phyloP scores from a whole-genome alignment of 345 rosid genomes.

The Conringia planisiliqua region DNA sequence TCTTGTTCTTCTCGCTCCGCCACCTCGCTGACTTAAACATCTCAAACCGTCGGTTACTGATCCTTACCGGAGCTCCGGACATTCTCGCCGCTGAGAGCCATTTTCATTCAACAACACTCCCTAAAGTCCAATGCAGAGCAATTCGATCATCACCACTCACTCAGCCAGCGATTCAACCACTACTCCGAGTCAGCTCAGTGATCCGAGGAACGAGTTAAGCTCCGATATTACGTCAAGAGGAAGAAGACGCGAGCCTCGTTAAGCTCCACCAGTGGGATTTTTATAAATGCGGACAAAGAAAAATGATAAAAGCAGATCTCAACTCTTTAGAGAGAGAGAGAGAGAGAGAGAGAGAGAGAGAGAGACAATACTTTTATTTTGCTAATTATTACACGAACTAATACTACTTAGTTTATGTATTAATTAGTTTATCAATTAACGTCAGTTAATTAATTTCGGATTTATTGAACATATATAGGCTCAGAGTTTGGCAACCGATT shows the following conservation, averaged over 20 bases:
- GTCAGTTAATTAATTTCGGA: neutral
- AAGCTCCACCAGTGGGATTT: conserved; percentile 14
- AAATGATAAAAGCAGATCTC: conserved; percentile 16
- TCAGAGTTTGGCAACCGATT: neutral
- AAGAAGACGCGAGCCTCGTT: conserved; percentile 27
- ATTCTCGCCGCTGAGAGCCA: conserved; percentile 22
- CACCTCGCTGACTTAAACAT: conserved; percentile 90
- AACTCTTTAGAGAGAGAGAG: neutral
- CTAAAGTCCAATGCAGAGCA: conserved; percentile 28
- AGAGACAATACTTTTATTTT: neutral
- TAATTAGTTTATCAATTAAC: neutral
- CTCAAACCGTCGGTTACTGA: conserved; percentile 24
- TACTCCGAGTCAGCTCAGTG: conserved; percentile 4
- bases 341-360: too few relatives aligned
- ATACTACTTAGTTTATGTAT: too few relatives aligned
- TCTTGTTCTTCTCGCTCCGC: conserved; percentile 76
- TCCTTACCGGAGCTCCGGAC: conserved; percentile 36
- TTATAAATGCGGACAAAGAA: conserved; percentile 16
- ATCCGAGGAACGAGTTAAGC: neutral
- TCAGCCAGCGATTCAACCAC: neutral
- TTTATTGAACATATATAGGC: neutral
- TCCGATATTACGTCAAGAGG: conserved; percentile 4
- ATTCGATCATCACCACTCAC: neutral
- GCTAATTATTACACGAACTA: neutral
- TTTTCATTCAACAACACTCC: conserved; percentile 2